Evolutionary conservation across 2,329 filamentous ascomycete genomes (phyloP).

Genomic region (Setomelanomma holmii): DNA sequence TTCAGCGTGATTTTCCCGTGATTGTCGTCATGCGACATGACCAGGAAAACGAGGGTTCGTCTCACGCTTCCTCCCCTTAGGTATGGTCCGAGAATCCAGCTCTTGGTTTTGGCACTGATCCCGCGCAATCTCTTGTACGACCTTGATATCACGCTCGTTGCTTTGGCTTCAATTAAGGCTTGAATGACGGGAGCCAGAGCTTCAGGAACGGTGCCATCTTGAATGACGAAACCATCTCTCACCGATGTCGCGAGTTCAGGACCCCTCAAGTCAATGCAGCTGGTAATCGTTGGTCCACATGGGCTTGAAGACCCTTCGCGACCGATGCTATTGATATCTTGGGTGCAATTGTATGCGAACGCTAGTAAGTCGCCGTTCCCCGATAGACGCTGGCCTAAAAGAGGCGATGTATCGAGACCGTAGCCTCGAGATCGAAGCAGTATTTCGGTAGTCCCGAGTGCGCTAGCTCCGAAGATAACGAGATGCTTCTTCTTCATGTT

Average conservation of each 20-base stretch:
- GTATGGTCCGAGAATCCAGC: constrained; percentile 66
- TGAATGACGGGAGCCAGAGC: constrained; percentile 65
- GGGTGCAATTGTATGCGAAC: constrained; percentile 69
- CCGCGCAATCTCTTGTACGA: constrained; percentile 54
- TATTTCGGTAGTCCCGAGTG: constrained; percentile 70
- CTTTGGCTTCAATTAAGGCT: constrained; percentile 62
- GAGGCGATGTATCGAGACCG: constrained; percentile 64
- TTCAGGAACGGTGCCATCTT: constrained; percentile 68
- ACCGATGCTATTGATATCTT: constrained; percentile 65
- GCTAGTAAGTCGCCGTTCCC: constrained; percentile 72
- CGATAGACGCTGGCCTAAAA: constrained; percentile 58
- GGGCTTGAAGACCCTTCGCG: constrained; percentile 59
- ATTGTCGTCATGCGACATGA: constrained; percentile 72
- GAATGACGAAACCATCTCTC: constrained; percentile 68
- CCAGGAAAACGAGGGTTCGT: constrained; percentile 68
- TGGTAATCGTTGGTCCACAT: constrained; percentile 68
- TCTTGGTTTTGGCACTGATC: constrained; percentile 58
- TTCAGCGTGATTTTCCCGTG: constrained; percentile 66
- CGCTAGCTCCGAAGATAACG: constrained; percentile 71
- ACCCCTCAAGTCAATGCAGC: constrained; percentile 66
- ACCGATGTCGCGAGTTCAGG: constrained; percentile 55
- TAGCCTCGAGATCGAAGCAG: constrained; percentile 45
- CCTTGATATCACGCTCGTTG: constrained; percentile 53
- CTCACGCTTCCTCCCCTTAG: constrained; percentile 62
- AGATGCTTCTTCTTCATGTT: too few species aligned